Evolutionary conservation across 768 basidiomycete genomes (phyloP).

Genomic region (Pisolithus marmoratus): DNA sequence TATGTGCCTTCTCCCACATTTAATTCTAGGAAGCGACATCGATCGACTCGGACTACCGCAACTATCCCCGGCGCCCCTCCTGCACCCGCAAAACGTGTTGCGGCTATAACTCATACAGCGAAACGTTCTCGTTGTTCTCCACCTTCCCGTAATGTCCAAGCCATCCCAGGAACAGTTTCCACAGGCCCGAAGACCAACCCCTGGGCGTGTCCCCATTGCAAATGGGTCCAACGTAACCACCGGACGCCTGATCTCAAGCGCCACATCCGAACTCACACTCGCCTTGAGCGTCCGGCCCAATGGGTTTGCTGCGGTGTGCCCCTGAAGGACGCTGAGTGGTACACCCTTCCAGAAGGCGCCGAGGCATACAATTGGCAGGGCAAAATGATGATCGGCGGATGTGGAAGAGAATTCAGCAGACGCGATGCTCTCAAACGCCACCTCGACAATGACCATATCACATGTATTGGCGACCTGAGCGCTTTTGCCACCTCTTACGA

Average conservation of each 20-base stretch:
- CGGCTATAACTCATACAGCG: not conserved
- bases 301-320: constrained; percentile 36
- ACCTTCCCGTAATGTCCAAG: constrained; percentile 43
- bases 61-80: not conserved
- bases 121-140: constrained; percentile 31
- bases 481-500: constrained; percentile 23
- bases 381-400: constrained; percentile 32
- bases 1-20: constrained; percentile 36
- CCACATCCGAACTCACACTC: constrained; percentile 50
- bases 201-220: constrained; percentile 43
- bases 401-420: constrained; percentile 32
- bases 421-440: constrained; percentile 38
- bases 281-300: constrained; percentile 28
- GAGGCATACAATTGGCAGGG: constrained; percentile 24
- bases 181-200: constrained; percentile 27
- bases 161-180: constrained; percentile 15
- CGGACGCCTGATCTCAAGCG: constrained; percentile 56
- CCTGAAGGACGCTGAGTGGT: constrained; percentile 17
- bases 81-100: constrained; percentile 5
- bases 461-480: constrained; percentile 28
- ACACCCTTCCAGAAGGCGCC: constrained; percentile 17
- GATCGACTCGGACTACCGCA: constrained; percentile 7
- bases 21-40: constrained; percentile 30
- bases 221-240: constrained; percentile 41
- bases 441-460: constrained; percentile 31